Conservation (phyloP, 2,329 filamentous ascomycete species). For the Phialocephala subalpina region DNA sequence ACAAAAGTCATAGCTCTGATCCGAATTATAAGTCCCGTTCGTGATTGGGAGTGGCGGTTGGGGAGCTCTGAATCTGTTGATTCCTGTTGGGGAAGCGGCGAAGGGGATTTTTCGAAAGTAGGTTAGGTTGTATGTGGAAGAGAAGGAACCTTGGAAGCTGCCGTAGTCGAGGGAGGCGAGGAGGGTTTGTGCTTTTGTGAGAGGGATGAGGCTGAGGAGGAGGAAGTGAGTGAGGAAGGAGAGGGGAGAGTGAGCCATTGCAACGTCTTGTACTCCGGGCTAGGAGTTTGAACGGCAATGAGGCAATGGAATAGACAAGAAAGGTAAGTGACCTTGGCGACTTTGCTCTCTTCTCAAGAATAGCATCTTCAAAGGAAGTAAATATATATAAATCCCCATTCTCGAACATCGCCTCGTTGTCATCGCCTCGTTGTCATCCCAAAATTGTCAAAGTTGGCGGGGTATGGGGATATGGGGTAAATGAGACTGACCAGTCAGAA, state of each 20-base stretch:
- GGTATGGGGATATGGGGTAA: slow-evolving; percentile 25
- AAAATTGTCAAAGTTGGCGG: slow-evolving; percentile 19
- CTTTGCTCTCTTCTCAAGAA: not conserved
- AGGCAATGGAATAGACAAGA: not conserved
- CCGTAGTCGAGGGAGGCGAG: slow-evolving; percentile 56
- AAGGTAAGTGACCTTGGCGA: not conserved
- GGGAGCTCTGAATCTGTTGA: slow-evolving; percentile 67
- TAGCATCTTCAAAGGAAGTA: not conserved
- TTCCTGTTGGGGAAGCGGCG: slow-evolving; percentile 62
- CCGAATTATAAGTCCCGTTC: slow-evolving; percentile 61
- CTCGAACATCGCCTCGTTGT: not conserved
- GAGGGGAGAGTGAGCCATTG: not conserved
- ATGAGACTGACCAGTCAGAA: slow-evolving; percentile 25
- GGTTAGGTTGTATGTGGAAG: slow-evolving; percentile 60
- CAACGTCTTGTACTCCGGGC: not conserved
- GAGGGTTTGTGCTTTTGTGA: slow-evolving; percentile 40
- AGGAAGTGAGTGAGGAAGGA: not conserved
- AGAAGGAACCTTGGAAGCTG: slow-evolving; percentile 60
- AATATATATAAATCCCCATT: slow-evolving; percentile 1
- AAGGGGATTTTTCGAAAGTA: slow-evolving; percentile 70
- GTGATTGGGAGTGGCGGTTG: slow-evolving; percentile 60
- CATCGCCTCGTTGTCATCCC: not conserved
- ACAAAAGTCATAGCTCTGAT: slow-evolving; percentile 64
- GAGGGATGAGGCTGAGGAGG: not conserved
- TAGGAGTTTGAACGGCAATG: not conserved